A percentile compares a stretch with the other conserved stretches of the same genome.
phyloP scores from a whole-genome alignment of 345 rosid species.

The Bretschneidera sinensis region DNA sequence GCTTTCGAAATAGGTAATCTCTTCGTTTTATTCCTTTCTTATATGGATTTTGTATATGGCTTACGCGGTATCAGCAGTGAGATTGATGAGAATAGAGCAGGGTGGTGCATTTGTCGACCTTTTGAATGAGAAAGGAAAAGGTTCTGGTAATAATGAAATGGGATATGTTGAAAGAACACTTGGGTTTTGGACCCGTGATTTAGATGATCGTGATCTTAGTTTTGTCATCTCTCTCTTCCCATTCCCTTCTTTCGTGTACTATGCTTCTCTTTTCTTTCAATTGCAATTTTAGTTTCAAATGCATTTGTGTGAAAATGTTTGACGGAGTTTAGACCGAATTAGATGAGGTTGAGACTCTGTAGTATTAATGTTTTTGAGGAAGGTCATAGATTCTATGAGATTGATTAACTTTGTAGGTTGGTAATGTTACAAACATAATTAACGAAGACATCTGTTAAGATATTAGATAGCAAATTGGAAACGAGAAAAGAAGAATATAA shows the following conservation, averaged over 20 bases:
- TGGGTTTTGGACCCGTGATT: conserved; percentile 75
- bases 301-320: conserved; percentile 5
- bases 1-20: neutral
- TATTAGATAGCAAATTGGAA: too few relatives aligned
- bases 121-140: conserved; percentile 93
- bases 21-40: conserved; percentile 3
- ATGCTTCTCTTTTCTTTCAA: neutral
- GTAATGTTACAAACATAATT: neutral
- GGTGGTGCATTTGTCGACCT: conserved; percentile 99
- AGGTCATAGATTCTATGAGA: neutral
- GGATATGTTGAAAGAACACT: conserved; percentile 84
- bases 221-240: conserved; percentile 39
- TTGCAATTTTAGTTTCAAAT: neutral
- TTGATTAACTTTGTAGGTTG: neutral
- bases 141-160: conserved; percentile 95
- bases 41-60: conserved; percentile 17
- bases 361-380: too few relatives aligned
- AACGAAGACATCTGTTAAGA: neutral
- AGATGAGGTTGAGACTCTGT: too few relatives aligned
- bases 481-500: too few relatives aligned
- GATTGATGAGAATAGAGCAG: conserved; percentile 90
- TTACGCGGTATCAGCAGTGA: conserved; percentile 77
- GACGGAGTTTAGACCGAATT: neutral
- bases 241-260: conserved; percentile 2
- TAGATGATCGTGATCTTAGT: conserved; percentile 92